phyloP scores from a whole-genome alignment of 2,329 filamentous ascomycete genomes.

The Epichloe elymi region DNA sequence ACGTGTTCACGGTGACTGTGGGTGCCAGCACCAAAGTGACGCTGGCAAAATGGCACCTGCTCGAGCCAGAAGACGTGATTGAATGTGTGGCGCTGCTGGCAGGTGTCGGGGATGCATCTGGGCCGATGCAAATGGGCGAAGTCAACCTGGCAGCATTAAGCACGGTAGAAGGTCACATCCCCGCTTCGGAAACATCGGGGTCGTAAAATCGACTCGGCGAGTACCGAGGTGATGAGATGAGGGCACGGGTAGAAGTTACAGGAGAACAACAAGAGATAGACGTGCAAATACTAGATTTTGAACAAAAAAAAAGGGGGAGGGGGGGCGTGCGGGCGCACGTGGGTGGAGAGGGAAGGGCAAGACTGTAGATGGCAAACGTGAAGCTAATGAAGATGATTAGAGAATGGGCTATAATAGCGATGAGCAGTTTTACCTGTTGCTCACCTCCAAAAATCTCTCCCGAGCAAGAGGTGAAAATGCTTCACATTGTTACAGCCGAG shows the following conservation, averaged over 20 bases:
- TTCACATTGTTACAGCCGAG: too few species aligned
- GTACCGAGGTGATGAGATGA: not conserved
- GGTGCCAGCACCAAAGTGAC: conserved; percentile 88
- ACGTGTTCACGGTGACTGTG: conserved; percentile 83
- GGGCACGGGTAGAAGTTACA: not conserved
- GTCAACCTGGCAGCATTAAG: conserved; percentile 44
- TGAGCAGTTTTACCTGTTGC: too few species aligned
- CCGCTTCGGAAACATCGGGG: not conserved
- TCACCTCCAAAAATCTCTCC: too few species aligned
- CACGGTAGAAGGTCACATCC: conserved; percentile 39
- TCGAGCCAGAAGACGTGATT: conserved; percentile 82
- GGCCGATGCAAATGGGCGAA: conserved; percentile 29
- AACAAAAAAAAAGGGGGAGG: not conserved
- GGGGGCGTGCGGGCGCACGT: not conserved
- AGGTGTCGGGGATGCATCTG: conserved; percentile 27
- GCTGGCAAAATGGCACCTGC: conserved; percentile 75
- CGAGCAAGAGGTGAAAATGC: too few species aligned
- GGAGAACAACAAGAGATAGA: not conserved
- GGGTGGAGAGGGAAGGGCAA: not conserved
- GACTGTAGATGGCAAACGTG: not conserved
- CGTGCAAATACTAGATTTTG: not conserved
- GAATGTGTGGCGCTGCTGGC: conserved; percentile 47
- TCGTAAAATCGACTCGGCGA: not conserved
- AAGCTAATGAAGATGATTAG: too few species aligned
- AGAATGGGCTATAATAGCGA: too few species aligned